Conservation (phyloP, 129 eudicot species). For the Tagetes erecta region DNA sequence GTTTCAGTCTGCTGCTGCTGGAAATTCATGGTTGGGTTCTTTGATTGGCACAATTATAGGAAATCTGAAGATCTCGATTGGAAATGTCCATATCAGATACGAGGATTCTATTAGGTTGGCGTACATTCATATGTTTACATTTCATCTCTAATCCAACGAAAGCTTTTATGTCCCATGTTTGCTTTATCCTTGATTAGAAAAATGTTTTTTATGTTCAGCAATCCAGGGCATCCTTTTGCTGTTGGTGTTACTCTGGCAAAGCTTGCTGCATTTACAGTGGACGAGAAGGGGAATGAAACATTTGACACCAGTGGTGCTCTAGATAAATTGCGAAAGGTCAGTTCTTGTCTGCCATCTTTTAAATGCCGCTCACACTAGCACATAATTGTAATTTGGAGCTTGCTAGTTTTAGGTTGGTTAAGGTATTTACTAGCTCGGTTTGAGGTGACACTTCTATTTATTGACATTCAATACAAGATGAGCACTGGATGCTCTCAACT, state of each 20-base stretch:
- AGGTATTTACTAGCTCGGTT: not conserved
- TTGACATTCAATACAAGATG: slow-evolving; percentile 6
- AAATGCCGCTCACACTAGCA: slow-evolving; percentile 1
- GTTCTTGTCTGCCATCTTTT: slow-evolving; percentile 23
- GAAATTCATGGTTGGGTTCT: slow-evolving; percentile 94
- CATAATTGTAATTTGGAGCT: not conserved
- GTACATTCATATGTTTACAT: slow-evolving; percentile 13
- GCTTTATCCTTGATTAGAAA: slow-evolving; percentile 13
- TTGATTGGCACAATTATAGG: slow-evolving; percentile 89
- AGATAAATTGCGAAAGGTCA: slow-evolving; percentile 91
- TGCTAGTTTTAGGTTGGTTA: not conserved
- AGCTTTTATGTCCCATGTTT: slow-evolving; percentile 6
- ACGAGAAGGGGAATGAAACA: slow-evolving; percentile 95
- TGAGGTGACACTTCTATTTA: slow-evolving; percentile 6
- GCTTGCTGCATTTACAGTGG: slow-evolving; percentile 98
- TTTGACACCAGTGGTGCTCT: slow-evolving; percentile 98
- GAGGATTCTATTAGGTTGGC: slow-evolving; percentile 86
- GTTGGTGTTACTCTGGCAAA: slow-evolving; percentile 93
- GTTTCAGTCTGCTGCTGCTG: slow-evolving; percentile 67
- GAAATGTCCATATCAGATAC: slow-evolving; percentile 94
- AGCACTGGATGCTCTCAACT: slow-evolving; percentile 19
- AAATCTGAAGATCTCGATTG: slow-evolving; percentile 86
- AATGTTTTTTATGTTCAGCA: slow-evolving; percentile 44
- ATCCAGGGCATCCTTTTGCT: slow-evolving; percentile 91
- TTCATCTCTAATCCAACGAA: slow-evolving; percentile 2